These are phyloP conservation scores for Ceratocystis ficicola DNA, from an alignment of 2,329 filamentous ascomycete species.

Conservation along the genomic window DNA sequence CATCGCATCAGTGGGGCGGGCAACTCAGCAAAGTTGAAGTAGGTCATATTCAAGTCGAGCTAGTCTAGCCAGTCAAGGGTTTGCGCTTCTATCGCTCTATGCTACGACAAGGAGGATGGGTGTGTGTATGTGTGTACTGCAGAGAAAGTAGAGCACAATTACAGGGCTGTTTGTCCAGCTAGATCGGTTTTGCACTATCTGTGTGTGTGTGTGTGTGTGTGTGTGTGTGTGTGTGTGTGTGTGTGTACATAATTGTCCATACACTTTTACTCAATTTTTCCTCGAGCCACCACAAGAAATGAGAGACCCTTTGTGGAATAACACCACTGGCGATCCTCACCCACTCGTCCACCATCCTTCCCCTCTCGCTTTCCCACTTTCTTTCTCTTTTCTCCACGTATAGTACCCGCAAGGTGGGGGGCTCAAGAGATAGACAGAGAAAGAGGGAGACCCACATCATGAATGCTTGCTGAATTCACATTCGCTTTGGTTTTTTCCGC, in stretches of 20 bases:
- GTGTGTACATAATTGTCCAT: background rate
- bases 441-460: background rate
- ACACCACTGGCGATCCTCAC: background rate
- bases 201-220: background rate
- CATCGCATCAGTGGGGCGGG: slow-evolving; percentile 9
- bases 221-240: background rate
- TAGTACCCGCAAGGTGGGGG: background rate
- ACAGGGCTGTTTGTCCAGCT: too few species aligned
- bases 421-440: background rate
- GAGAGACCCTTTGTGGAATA: background rate
- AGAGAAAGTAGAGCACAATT: background rate
- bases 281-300: too few species aligned
- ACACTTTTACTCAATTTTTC: too few species aligned
- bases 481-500: slow-evolving; percentile 7
- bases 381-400: background rate
- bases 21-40: background rate
- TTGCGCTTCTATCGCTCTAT: background rate
- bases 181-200: background rate
- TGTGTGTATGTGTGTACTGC: background rate
- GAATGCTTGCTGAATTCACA: background rate
- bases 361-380: background rate
- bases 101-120: background rate
- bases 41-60: too few species aligned
- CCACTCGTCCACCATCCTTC: background rate
- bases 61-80: background rate